Base-by-base conservation (phyloP, 2,329 filamentous ascomycete species). In the Phyllosticta citrichinensis region DNA sequence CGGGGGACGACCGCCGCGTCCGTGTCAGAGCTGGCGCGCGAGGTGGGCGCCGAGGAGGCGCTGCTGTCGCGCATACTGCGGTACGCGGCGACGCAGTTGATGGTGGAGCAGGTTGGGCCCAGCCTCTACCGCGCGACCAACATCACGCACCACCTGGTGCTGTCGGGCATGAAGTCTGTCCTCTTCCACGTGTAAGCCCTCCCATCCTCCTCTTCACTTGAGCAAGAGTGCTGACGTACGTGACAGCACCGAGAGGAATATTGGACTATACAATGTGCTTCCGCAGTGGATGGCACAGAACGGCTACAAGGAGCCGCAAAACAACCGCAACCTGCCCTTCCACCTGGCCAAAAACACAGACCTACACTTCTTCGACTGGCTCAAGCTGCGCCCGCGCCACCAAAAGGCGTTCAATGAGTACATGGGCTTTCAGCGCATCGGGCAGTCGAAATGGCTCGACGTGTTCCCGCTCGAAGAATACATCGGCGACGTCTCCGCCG, bases 221-320 rank as follows among this genome's bases (percentile, higher is more conserved):
- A 30, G 27, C 27, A 30, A 30, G 6, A 30, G 9, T 5, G 40
- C 40, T 47, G 40, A 47, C 17, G n/a, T 20, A 14, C 5, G n/a
- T 20, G 10, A 8, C 5, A 56, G 54, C 9, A 56, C 54, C 17
- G 27, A 56, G 54, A 35, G 54, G 27, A 56, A 56, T 10, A 56
- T 56, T 4, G 54, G 25, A 10, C 17, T 56, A 1, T 56, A 56
- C 22, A 66, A 71, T 30, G 66, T 61, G 0, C 57, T 74, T 5
- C 73, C 73, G 4, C 60, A 64, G 8, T 74, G 69, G 56, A 65
- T 75, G 5, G 62, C 62, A 12, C 67, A 70, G 19, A 69, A 65
- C 24, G 63, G 62, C 0, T 71, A 72, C 58, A 63, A 68, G 25
- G 60, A 68, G 33, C 67, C 71, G 25, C 67, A 58, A 2, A 57